Percentiles rank a stretch among this genome's conserved stretches.
Conservation (phyloP, 257 asterid species). For the Scutellaria barbata region DNA sequence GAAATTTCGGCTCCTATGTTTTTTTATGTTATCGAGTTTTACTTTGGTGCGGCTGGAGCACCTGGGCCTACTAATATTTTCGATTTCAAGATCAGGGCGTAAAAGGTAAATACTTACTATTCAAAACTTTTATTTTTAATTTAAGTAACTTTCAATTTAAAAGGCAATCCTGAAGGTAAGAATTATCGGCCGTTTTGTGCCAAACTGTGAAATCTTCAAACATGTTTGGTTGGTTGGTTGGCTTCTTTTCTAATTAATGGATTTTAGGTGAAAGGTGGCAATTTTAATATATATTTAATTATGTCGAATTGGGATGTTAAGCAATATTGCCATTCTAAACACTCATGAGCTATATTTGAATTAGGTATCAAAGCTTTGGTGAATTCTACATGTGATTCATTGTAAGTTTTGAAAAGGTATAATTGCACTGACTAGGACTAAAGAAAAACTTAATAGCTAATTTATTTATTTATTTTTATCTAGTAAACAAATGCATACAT, state of each 20-base stretch:
- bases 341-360: not conserved
- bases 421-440: not conserved
- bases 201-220: not conserved
- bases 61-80: not conserved
- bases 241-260: not conserved
- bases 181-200: not conserved
- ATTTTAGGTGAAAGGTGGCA: constrained; percentile 13
- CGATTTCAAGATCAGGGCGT: no score
- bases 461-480: not conserved
- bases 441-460: not conserved
- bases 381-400: not conserved
- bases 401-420: not conserved
- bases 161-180: no score
- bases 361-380: not conserved
- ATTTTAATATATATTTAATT: not conserved
- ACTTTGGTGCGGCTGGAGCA: not conserved
- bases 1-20: constrained; percentile 11
- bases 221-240: constrained; percentile 1
- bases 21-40: not conserved
- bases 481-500: not conserved
- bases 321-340: not conserved
- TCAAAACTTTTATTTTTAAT: no score
- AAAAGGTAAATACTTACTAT: no score
- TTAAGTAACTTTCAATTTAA: no score
- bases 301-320: not conserved